phyloP scores from a whole-genome alignment of 305 asterid genomes.

The Solanum hybrid region DNA sequence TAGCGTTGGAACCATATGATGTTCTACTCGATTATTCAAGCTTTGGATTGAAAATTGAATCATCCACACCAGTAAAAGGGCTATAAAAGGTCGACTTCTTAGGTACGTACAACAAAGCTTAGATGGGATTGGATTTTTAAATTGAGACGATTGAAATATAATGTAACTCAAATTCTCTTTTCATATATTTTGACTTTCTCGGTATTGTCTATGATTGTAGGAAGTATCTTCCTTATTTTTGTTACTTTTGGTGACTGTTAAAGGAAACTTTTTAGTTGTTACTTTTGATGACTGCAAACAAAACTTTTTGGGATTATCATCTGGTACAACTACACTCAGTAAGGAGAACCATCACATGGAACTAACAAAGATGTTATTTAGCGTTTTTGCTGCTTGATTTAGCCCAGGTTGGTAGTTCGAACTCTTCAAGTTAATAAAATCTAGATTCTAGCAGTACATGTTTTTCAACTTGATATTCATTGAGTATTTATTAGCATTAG shows the following conservation, averaged over 20 bases:
- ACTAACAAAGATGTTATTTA: neutral
- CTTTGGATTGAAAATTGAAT: neutral
- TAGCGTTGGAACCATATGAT: neutral
- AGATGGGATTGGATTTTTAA: too few relatives aligned
- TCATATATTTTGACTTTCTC: neutral
- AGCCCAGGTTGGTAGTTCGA: too few relatives aligned
- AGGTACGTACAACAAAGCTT: neutral
- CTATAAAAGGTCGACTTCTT: neutral
- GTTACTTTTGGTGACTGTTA: neutral
- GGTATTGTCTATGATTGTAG: neutral
- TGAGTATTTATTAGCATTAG: neutral
- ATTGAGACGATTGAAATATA: neutral
- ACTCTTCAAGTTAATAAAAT: too few relatives aligned
- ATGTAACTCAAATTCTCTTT: neutral
- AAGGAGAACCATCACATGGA: neutral
- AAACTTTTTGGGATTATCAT: neutral
- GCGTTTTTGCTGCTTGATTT: too few relatives aligned
- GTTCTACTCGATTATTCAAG: neutral
- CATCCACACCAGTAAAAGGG: neutral
- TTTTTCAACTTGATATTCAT: neutral
- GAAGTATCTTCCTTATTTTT: neutral
- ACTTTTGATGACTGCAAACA: neutral
- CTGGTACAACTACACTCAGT: neutral
- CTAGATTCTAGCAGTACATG: too few relatives aligned
- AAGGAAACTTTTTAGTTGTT: too few relatives aligned